These are phyloP conservation scores for Orbilia quercus DNA, from an alignment of 2,329 filamentous ascomycete species.

Conservation along the genomic window DNA sequence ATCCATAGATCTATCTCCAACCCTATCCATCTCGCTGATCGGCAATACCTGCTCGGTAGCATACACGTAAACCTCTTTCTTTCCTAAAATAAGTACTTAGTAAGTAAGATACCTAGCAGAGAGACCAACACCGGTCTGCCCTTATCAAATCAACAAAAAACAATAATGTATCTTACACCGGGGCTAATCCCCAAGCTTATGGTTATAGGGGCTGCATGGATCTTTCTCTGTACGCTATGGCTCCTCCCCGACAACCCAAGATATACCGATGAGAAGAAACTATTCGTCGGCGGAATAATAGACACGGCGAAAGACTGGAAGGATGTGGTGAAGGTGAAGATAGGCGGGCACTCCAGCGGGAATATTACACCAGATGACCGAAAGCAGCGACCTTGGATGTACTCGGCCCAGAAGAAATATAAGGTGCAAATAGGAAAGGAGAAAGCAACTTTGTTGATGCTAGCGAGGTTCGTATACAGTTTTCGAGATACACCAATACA, in stretches of 20 bases:
- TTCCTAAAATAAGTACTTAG: too few species aligned
- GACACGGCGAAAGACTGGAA: not conserved
- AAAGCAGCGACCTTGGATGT: constrained; percentile 14
- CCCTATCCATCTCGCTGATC: constrained; percentile 12
- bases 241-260: constrained; percentile 10
- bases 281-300: not conserved
- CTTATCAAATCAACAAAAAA: not conserved
- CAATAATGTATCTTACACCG: constrained; percentile 31
- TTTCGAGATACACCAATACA: not conserved
- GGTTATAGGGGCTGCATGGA: constrained; percentile 7
- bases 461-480: constrained; percentile 50
- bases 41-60: constrained; percentile 11
- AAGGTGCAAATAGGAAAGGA: constrained; percentile 55
- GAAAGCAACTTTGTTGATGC: constrained; percentile 59
- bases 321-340: constrained; percentile 1
- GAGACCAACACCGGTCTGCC: too few species aligned
- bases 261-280: too few species aligned
- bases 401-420: not conserved
- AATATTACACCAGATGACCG: constrained; percentile 9
- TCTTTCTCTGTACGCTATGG: constrained; percentile 32
- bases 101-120: too few species aligned
- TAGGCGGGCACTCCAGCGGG: not conserved
- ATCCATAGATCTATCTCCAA: not conserved
- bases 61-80: constrained; percentile 13
- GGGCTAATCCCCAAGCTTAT: constrained; percentile 18